Evolutionary conservation across 2,329 filamentous ascomycete genomes (phyloP).

Genomic region (Fusarium sp.): DNA sequence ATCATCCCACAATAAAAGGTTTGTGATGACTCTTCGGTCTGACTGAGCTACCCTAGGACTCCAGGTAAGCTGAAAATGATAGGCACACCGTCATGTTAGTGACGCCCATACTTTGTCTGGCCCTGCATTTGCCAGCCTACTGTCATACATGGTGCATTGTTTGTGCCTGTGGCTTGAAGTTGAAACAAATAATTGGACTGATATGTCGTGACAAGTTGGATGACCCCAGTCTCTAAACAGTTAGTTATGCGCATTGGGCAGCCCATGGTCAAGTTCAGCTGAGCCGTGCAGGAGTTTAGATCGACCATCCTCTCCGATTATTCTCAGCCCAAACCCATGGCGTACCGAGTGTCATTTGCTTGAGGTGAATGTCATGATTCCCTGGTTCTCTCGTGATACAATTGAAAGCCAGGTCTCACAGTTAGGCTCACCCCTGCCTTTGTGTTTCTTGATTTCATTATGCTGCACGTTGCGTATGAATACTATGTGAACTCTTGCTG

Average conservation of each 20-base stretch:
- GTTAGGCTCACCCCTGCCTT: no score
- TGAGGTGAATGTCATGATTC: neutral
- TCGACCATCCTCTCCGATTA: neutral
- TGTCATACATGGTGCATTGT: neutral
- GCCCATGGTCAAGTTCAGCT: neutral
- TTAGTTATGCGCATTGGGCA: neutral
- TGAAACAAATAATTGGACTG: neutral
- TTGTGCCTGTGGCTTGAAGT: neutral
- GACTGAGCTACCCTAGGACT: neutral
- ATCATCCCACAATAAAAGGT: neutral
- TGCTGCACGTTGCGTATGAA: neutral
- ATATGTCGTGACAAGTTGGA: neutral
- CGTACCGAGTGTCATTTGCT: neutral
- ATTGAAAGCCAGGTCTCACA: neutral
- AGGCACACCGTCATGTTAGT: neutral
- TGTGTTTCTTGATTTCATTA: neutral
- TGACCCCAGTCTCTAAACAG: neutral
- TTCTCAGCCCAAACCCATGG: neutral
- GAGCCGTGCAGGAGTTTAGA: neutral
- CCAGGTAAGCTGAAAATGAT: neutral
- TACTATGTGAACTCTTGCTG: neutral
- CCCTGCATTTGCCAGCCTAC: neutral
- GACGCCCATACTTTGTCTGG: neutral
- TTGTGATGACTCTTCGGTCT: constrained; percentile 11
- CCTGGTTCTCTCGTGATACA: neutral